Base-by-base conservation (phyloP, 2,329 filamentous ascomycete species). In the Cytospora schulzeri region DNA sequence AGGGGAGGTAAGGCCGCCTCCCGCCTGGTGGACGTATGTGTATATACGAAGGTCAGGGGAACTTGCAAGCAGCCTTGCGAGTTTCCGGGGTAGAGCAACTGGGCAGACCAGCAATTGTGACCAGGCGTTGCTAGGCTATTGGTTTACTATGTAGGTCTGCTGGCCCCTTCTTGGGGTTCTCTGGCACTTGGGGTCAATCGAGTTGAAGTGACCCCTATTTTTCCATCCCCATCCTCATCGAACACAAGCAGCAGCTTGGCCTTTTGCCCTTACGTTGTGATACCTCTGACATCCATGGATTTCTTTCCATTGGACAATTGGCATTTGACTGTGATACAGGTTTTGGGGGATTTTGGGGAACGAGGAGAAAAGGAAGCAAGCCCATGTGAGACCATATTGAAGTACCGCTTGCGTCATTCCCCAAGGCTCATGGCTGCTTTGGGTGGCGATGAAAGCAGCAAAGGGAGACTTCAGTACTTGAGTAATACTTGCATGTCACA, bases 1-100 rank as follows among this genome's bases (percentile, higher is more conserved):
- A 80, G 73, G 83, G 85, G 1, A 76, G 80, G 53, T 67, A 51
- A 64, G n/a, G 38, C 9, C 8, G 4, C 2, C 2, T 5, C 14
- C 7, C 19, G 29, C 29, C 29, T 4, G 4, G 29, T 31, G 29
- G 29, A 31, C n/a, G 38, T 4, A 17, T 31, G 19, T n/a, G 45
- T 51, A 17, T 24, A n/a, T 41, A 41, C 12, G 35, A 38, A 38
- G 17, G 35, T 8, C 17, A 5, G 4, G 38, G 38, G 12, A 19
- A 41, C 12, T 41, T 41, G 38, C 38, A 41, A 41, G 15, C 1
- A n/a, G 33, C 33, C 33, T 41, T 19, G 38, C 38, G n/a, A 41
- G 38, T 17, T 19, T n/a, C 19, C 7, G 8, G 19, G 6, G 38
- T 9, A 19, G n/a, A n/a, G n/a, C n/a, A n/a, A n/a, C n/a, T n/a